These are phyloP conservation scores for Colletotrichum sp. DNA, from an alignment of 2,329 filamentous ascomycete genomes.

Conservation along the genomic window DNA sequence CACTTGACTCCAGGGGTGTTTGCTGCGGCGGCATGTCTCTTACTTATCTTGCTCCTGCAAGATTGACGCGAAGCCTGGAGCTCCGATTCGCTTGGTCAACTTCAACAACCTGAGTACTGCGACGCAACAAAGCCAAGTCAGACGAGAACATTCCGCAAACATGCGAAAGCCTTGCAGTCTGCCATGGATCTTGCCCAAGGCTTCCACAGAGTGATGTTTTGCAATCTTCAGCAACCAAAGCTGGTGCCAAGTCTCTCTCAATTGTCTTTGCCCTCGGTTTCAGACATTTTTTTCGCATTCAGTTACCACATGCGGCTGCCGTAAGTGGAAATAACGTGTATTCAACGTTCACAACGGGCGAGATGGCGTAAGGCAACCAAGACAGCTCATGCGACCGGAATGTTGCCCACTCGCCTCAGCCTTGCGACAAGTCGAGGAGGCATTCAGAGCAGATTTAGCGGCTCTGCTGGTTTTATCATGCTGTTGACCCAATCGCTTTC, in stretches of 20 bases:
- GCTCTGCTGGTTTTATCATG: neutral
- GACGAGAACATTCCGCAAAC: neutral
- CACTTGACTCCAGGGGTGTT: accelerated
- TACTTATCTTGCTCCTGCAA: neutral
- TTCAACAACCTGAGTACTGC: neutral
- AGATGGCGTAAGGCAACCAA: neutral
- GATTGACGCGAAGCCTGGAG: neutral
- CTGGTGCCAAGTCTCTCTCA: neutral
- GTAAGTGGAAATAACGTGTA: neutral
- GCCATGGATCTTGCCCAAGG: neutral
- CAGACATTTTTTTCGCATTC: neutral
- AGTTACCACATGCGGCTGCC: neutral
- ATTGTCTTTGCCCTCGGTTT: neutral
- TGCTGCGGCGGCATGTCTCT: neutral
- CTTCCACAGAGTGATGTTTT: neutral
- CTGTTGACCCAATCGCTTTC: neutral
- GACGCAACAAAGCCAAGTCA: accelerated
- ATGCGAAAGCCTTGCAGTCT: neutral
- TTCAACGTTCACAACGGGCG: neutral
- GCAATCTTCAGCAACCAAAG: neutral
- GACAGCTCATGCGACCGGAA: neutral
- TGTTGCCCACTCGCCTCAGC: neutral
- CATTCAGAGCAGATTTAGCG: neutral
- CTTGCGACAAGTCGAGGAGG: neutral
- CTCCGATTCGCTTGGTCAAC: neutral